Conservation (phyloP, 208 protist species). For the Acanthamoeba healyi region DNA sequence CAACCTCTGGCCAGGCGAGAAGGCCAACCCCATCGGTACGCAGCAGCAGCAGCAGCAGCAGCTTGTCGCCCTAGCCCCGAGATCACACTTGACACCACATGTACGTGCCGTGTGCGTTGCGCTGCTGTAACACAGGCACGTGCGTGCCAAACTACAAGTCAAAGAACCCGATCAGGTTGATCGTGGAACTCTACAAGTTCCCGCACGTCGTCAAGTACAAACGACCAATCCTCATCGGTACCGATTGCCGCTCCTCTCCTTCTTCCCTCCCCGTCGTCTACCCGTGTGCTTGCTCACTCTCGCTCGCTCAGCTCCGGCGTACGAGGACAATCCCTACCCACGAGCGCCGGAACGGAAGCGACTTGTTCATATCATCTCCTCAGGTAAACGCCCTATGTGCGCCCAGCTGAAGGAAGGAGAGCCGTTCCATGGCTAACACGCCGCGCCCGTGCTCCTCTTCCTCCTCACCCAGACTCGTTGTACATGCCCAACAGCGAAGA, state of each 20-base stretch:
- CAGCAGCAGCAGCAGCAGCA: too few relatives aligned
- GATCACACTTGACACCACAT: too few relatives aligned
- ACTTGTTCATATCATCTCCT: neutral
- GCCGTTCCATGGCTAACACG: neutral
- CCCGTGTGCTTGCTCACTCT: too few relatives aligned
- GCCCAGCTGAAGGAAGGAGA: neutral
- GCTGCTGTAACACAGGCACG: constrained; percentile 32
- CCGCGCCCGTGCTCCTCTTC: too few relatives aligned
- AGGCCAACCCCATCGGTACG: constrained; percentile 81
- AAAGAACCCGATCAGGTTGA: constrained; percentile 9
- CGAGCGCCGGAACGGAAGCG: neutral
- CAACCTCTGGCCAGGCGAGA: constrained; percentile 79
- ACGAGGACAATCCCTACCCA: neutral
- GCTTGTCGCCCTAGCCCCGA: too few relatives aligned
- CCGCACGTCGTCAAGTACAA: neutral
- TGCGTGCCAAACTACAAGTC: constrained; percentile 21
- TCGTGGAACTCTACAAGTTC: neutral
- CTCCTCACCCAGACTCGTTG: constrained; percentile 2
- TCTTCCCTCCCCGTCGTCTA: too few relatives aligned
- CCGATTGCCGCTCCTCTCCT: too few relatives aligned
- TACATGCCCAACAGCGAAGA: neutral
- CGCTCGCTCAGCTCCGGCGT: neutral
- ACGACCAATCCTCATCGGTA: neutral
- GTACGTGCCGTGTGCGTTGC: too few relatives aligned
- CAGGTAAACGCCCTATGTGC: neutral